Percentiles rank a stretch among this genome's conserved stretches.
These are phyloP conservation scores for Solanum clarkiae DNA, from an alignment of 257 asterid genomes.

Conservation along the genomic window DNA sequence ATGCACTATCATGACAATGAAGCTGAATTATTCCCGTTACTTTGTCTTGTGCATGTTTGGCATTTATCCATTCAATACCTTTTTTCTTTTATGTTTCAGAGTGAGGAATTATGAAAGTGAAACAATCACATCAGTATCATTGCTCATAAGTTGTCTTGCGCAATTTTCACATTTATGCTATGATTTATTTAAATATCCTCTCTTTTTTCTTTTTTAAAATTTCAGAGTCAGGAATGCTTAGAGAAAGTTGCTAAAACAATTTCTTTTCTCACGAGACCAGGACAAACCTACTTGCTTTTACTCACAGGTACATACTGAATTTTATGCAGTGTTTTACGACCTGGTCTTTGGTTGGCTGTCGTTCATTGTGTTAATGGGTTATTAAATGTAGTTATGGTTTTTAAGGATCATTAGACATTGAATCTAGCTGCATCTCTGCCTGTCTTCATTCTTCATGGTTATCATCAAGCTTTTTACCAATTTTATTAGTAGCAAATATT, in stretches of 20 bases:
- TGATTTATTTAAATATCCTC: background rate
- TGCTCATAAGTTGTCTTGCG: background rate
- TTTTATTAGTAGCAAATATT: background rate
- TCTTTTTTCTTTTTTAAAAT: background rate
- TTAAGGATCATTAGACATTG: background rate
- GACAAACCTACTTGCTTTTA: constrained; percentile 43
- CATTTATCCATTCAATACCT: background rate
- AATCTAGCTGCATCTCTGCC: background rate
- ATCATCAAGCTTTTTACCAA: background rate
- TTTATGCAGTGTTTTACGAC: background rate
- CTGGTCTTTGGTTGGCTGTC: background rate
- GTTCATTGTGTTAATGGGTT: background rate
- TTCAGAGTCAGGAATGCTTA: constrained; percentile 94
- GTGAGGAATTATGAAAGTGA: background rate
- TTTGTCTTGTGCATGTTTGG: background rate
- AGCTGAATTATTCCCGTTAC: background rate
- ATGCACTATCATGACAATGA: background rate
- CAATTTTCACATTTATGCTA: background rate
- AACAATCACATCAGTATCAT: background rate
- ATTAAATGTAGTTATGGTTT: background rate
- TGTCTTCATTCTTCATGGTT: background rate
- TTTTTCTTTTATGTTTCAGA: background rate
- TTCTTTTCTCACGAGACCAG: constrained; percentile 47
- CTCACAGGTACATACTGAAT: constrained; percentile 57
- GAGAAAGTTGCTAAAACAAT: constrained; percentile 81